Evolutionary conservation across 2,329 filamentous ascomycete species (phyloP).

Genomic region (Colletotrichum tropicicola): DNA sequence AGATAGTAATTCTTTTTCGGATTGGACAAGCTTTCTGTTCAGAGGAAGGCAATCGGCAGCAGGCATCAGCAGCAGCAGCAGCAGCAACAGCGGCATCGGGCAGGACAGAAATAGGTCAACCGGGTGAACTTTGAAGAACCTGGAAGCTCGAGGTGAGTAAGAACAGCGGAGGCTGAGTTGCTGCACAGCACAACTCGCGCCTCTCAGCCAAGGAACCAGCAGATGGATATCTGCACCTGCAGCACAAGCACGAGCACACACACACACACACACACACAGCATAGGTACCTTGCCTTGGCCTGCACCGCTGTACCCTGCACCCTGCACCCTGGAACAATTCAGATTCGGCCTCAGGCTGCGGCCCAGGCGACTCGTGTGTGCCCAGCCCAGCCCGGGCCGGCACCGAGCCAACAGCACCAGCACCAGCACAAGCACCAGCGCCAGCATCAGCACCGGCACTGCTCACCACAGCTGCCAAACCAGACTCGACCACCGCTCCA

Average conservation of each 20-base stretch:
- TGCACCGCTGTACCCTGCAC: conserved; percentile 10
- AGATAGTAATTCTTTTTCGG: not conserved
- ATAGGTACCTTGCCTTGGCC: too few species aligned
- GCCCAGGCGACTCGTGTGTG: conserved; percentile 1
- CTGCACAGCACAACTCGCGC: conserved; percentile 1
- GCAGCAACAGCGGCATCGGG: too few species aligned
- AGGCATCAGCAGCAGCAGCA: not conserved
- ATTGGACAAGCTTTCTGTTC: not conserved
- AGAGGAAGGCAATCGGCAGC: not conserved
- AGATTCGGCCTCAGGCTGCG: conserved; percentile 8
- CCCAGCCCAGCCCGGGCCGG: conserved; percentile 13
- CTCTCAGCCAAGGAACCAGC: not conserved
- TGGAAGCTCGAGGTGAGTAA: conserved; percentile 6
- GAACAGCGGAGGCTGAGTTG: conserved; percentile 13
- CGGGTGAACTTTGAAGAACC: too few species aligned
- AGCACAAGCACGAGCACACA: not conserved
- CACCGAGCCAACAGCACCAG: conserved; percentile 20
- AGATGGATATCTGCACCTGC: not conserved
- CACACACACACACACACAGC: not conserved
- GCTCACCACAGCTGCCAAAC: not conserved
- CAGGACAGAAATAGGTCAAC: conserved; percentile 3
- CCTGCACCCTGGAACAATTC: not conserved
- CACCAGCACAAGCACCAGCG: not conserved
- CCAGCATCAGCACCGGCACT: not conserved
- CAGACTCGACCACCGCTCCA: conserved; percentile 15